These are phyloP conservation scores for Spirogloea muscicola DNA, from an alignment of 139 green algal species.

Conservation along the genomic window DNA sequence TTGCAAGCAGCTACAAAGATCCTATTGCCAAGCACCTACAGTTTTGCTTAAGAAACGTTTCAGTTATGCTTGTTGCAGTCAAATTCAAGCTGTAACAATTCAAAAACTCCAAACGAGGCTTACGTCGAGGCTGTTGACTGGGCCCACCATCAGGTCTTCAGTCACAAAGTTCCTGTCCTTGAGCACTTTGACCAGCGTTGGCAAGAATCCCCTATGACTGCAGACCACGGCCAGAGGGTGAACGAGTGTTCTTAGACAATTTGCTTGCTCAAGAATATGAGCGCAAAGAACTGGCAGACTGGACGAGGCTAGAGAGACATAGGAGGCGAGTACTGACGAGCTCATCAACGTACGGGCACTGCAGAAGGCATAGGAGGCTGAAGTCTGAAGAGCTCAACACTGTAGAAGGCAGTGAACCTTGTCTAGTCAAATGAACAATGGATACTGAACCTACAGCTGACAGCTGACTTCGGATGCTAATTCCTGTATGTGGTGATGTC, in stretches of 20 bases:
- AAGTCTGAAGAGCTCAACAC: not conserved
- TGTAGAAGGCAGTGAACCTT: not conserved
- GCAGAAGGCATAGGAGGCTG: not conserved
- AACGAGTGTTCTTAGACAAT: not conserved
- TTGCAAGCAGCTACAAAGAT: not conserved
- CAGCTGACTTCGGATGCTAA: not conserved
- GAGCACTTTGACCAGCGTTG: slow-evolving; percentile 1
- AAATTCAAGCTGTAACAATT: too few relatives aligned
- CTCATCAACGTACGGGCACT: not conserved
- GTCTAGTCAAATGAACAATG: not conserved
- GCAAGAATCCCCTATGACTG: slow-evolving; percentile 22
- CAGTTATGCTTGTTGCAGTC: not conserved
- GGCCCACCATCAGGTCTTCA: slow-evolving; percentile 35
- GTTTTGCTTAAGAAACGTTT: not conserved
- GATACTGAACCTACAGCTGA: not conserved
- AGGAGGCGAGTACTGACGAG: not conserved
- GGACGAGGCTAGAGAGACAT: not conserved
- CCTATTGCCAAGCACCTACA: not conserved
- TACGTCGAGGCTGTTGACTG: slow-evolving; percentile 2
- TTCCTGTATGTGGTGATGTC: not conserved
- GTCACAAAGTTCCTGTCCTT: slow-evolving; percentile 36
- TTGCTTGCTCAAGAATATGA: not conserved
- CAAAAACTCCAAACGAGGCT: not conserved
- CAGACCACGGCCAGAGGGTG: not conserved
- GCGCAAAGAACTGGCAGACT: not conserved